phyloP scores from a whole-genome alignment of 306 rosid genomes.

The Cajanus cajan region DNA sequence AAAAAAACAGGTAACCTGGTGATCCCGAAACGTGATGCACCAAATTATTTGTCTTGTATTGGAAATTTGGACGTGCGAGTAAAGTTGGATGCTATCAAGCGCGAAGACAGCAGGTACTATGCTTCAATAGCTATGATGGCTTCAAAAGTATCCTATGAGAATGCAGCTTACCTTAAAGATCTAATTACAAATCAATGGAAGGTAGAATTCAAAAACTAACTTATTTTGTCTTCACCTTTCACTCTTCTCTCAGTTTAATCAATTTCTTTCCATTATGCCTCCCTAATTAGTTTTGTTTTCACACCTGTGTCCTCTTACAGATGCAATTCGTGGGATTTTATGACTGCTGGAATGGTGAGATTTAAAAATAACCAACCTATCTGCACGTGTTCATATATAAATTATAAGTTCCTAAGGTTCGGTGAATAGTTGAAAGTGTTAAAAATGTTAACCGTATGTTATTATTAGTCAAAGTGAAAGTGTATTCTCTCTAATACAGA shows the following conservation, averaged over 20 bases:
- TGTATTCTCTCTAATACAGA: too few relatives aligned
- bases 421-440: too few relatives aligned
- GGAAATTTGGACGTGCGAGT: slow-evolving; percentile 57
- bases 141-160: slow-evolving; percentile 63
- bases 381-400: not conserved
- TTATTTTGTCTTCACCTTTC: not conserved
- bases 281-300: not conserved
- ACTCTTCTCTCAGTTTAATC: not conserved
- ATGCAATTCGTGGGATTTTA: slow-evolving; percentile 66
- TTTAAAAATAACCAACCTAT: not conserved
- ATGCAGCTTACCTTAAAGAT: slow-evolving; percentile 42
- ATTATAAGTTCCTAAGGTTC: too few relatives aligned
- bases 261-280: not conserved
- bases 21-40: slow-evolving; percentile 40
- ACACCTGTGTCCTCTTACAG: slow-evolving; percentile 27
- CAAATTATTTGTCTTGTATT: slow-evolving; percentile 47
- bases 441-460: too few relatives aligned
- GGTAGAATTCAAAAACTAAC: slow-evolving; percentile 21
- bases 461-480: too few relatives aligned
- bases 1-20: slow-evolving; percentile 41
- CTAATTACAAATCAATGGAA: slow-evolving; percentile 50
- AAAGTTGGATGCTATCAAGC: slow-evolving; percentile 41
- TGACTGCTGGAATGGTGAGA: slow-evolving; percentile 80
- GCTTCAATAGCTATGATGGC: slow-evolving; percentile 63
- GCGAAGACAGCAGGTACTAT: slow-evolving; percentile 43